Evolutionary conservation across 106 monocot genomes (phyloP), one percentile per base, ranked within the genome.

Genomic region (Acanthochlamys bracteata): DNA sequence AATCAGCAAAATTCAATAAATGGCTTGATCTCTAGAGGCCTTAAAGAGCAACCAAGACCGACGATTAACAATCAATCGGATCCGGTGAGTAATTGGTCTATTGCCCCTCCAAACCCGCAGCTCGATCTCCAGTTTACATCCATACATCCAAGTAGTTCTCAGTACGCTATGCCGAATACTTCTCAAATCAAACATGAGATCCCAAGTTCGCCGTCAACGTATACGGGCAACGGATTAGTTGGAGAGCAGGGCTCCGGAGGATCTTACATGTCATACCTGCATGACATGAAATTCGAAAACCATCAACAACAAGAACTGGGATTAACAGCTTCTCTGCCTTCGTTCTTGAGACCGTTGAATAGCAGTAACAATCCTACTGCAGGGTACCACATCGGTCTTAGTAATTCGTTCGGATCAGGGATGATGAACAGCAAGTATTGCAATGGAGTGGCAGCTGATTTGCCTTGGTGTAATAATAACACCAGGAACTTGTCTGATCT

Each of bases 21-120:
- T 46, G 25, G 52, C 55, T 24, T 63, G 24, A 71, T 33, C 33
- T 33, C 33, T 33, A 60, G 22, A 66, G 59, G 20, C 73, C 42
- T 69, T 20, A 59, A 24, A 57, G 24, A 41, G 55, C 43, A 71
- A 16, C 59, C 72, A 6, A 33, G 33, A 33, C 33, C 33, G 33
- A 33, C 6, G 33, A 33, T 33, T 33, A 33, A 33, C 13, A 79
- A 78, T 51, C 58, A 89, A n/a, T 85, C 89, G 0, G 89, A 83
- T 47, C 27, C 89, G 57, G 83, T 86, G 24, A 82, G 66, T 74
- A 86, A 84, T 69, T 89, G 93, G 93, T 89, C 93, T 15, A 81
- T 94, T 41, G 89, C 86, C 24, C 83, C 86, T 6, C 93, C 93
- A 2, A 73, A 75, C 47, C 67, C 71, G 3, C 53, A 78, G 16